Conservation (phyloP, 352 stramenopile species). For the Pythium guiyangense region DNA sequence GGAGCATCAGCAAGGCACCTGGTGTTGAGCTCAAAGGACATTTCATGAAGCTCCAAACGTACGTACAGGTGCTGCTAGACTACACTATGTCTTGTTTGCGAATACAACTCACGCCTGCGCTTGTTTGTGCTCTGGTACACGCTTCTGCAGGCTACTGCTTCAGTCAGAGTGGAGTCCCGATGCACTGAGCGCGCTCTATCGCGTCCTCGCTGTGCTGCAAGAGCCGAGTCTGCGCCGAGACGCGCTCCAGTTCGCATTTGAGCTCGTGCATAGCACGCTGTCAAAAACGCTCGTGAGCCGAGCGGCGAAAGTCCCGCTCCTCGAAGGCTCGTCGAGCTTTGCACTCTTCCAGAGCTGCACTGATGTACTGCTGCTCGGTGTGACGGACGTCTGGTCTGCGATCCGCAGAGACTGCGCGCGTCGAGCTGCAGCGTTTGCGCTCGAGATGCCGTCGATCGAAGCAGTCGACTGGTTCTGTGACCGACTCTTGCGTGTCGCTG, state of each 20-base stretch:
- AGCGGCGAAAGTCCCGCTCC: background rate
- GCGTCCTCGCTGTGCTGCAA: slow-evolving; percentile 23
- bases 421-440: slow-evolving; percentile 14
- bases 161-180: slow-evolving; percentile 17
- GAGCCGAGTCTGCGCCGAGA: slow-evolving; percentile 36
- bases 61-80: background rate
- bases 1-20: background rate
- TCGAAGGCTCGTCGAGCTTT: background rate
- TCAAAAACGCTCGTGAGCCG: background rate
- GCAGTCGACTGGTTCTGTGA: slow-evolving; percentile 38
- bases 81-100: background rate
- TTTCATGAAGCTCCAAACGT: background rate
- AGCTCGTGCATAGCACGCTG: background rate
- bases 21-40: background rate
- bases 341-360: slow-evolving; percentile 1
- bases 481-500: slow-evolving; percentile 31
- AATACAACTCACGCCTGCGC: too few species aligned
- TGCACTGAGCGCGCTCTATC: slow-evolving; percentile 10
- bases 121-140: background rate
- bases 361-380: slow-evolving; percentile 34
- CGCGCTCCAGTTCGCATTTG: slow-evolving; percentile 21
- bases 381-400: slow-evolving; percentile 68
- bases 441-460: slow-evolving; percentile 23
- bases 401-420: slow-evolving; percentile 50
- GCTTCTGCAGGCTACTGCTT: slow-evolving; percentile 9